Conservation (phyloP, 805 yeast species). For the Scheffersomyces ergatensis region DNA sequence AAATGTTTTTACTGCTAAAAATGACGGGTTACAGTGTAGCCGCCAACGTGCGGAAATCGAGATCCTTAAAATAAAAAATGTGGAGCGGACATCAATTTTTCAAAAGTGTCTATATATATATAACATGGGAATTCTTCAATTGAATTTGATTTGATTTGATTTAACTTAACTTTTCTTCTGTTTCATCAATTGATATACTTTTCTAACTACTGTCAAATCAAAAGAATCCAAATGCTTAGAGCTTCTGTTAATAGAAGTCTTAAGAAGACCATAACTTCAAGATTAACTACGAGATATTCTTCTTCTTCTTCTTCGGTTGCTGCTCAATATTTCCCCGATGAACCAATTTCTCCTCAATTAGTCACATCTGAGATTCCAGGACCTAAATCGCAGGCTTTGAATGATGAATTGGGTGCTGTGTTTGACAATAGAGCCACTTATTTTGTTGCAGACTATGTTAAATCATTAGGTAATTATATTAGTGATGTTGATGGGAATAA, state of each 20-base stretch:
- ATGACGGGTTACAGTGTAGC: too few relatives aligned
- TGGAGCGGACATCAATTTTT: neutral
- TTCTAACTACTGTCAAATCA: too few relatives aligned
- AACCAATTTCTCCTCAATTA: conserved; percentile 31
- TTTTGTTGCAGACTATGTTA: conserved; percentile 38
- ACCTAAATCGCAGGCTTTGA: conserved; percentile 28
- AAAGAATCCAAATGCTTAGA: too few relatives aligned
- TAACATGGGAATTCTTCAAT: too few relatives aligned
- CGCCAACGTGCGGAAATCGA: conserved; percentile 1
- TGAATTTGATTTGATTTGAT: too few relatives aligned
- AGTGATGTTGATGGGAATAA: conserved; percentile 42
- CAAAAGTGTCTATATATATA: too few relatives aligned
- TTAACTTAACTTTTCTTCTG: too few relatives aligned
- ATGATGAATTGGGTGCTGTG: conserved; percentile 33
- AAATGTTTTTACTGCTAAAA: too few relatives aligned
- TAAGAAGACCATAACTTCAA: neutral
- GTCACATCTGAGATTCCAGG: conserved; percentile 35
- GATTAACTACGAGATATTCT: conserved; percentile 1
- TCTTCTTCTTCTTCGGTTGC: conserved; percentile 5
- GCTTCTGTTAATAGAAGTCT: neutral
- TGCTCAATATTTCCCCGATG: conserved; percentile 30
- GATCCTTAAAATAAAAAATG: neutral
- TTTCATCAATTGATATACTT: too few relatives aligned
- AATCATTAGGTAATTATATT: conserved; percentile 39
- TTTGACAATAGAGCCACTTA: conserved; percentile 42